Conservation (phyloP, 1,139 yeast species). For the Pichia norvegensis region DNA sequence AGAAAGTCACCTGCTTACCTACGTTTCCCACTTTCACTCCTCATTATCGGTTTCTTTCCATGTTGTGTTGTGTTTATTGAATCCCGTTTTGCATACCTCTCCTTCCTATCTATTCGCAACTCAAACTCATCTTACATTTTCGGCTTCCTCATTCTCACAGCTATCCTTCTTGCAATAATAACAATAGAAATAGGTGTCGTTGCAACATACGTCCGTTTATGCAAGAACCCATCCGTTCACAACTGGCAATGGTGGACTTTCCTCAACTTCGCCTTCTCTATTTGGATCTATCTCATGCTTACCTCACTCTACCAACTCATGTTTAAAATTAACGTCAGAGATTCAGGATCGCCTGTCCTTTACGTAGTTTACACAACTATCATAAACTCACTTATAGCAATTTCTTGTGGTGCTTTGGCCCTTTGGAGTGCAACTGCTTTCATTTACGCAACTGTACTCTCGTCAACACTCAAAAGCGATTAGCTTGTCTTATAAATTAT, state of each 20-base stretch:
- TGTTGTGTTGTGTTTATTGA: constrained; percentile 79
- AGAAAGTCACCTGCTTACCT: constrained; percentile 30
- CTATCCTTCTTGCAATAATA: constrained; percentile 50
- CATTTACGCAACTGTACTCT: constrained; percentile 50
- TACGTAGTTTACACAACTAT: constrained; percentile 68
- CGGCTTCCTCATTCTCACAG: constrained; percentile 64
- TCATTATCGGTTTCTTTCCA: constrained; percentile 63
- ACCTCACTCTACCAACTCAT: constrained; percentile 66
- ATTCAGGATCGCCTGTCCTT: constrained; percentile 60
- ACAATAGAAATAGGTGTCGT: constrained; percentile 70
- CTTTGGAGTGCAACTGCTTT: constrained; percentile 44
- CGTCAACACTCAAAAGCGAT: constrained; percentile 43
- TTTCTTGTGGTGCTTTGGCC: constrained; percentile 73
- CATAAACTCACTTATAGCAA: constrained; percentile 54
- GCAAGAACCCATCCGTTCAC: constrained; percentile 46
- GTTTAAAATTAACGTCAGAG: constrained; percentile 48
- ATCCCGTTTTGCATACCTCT: constrained; percentile 62
- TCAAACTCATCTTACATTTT: constrained; percentile 74
- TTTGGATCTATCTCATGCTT: constrained; percentile 59
- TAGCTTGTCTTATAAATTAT: constrained; percentile 19
- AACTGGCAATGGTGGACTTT: constrained; percentile 84
- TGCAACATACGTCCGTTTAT: constrained; percentile 57
- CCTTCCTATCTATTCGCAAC: constrained; percentile 66
- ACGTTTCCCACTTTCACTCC: constrained; percentile 22
- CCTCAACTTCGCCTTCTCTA: constrained; percentile 60